These are phyloP conservation scores for Lachancea kluyveri DNA, from an alignment of 805 yeast genomes.

Conservation along the genomic window DNA sequence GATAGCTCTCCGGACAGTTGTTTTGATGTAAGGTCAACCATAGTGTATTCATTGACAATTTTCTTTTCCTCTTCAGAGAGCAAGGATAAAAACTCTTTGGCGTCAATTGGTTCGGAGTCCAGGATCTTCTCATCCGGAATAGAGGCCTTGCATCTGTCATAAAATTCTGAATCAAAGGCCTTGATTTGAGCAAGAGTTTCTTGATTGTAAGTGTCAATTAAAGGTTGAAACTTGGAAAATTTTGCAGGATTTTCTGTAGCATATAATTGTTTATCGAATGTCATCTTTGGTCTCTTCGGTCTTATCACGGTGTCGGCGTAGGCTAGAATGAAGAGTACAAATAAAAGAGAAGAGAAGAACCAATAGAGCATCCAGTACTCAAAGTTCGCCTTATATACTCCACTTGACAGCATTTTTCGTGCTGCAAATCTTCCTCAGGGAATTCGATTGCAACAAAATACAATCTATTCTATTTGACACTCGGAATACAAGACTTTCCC, in stretches of 20 bases:
- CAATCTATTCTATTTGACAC: no score
- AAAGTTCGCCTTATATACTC: no score
- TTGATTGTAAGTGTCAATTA: slow-evolving; percentile 18
- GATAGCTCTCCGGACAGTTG: slow-evolving; percentile 43
- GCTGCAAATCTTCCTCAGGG: no score
- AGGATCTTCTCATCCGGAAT: slow-evolving; percentile 17
- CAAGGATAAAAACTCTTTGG: slow-evolving; percentile 12
- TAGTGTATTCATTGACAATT: slow-evolving; percentile 38
- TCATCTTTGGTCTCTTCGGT: no score
- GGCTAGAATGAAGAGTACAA: no score
- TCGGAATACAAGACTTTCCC: no score
- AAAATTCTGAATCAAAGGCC: slow-evolving; percentile 18
- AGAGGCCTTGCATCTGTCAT: slow-evolving; percentile 11
- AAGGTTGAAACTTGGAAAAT: slow-evolving; percentile 13
- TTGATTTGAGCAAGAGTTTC: slow-evolving; percentile 17
- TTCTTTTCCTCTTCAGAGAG: slow-evolving; percentile 32
- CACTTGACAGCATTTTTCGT: no score
- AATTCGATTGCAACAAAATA: no score
- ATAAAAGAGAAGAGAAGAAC: no score
- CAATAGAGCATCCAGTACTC: no score
- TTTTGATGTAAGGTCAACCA: slow-evolving; percentile 35
- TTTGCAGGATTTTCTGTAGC: slow-evolving; percentile 7
- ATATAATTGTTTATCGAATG: slow-evolving; percentile 1
- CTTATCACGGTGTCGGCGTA: no score
- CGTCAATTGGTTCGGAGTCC: slow-evolving; percentile 21